Conservation (phyloP, 164 flowering plant species). For the Stephania japonica region DNA sequence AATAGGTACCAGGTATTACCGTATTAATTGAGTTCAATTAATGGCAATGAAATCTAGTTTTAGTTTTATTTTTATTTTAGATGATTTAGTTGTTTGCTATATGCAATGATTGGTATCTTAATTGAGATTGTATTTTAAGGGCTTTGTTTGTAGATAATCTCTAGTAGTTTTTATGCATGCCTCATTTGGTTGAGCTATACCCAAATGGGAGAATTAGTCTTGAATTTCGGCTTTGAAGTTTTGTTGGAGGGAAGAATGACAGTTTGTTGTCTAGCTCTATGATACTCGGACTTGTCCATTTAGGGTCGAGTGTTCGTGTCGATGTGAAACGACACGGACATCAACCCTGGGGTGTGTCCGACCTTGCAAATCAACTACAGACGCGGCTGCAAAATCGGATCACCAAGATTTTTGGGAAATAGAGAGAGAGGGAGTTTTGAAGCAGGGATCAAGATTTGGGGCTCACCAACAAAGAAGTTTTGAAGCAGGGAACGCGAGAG, state of each 20-base stretch:
- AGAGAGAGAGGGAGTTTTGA: no score
- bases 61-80: background rate
- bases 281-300: no score
- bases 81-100: background rate
- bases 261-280: no score
- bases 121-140: background rate
- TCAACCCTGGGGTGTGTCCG: no score
- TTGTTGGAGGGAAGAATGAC: background rate
- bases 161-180: background rate
- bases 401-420: no score
- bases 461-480: no score
- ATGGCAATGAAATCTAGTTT: background rate
- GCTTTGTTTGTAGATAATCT: background rate
- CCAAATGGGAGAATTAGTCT: background rate
- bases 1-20: background rate
- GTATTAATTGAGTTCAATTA: background rate
- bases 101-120: background rate
- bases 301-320: no score
- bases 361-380: no score
- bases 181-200: background rate
- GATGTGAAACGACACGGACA: no score
- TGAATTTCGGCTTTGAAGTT: background rate
- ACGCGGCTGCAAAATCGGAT: no score
- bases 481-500: no score
- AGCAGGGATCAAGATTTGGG: no score